A percentile compares a stretch with the other conserved stretches of the same genome.
Evolutionary conservation across 768 basidiomycete species (phyloP).

Genomic region (Russula virescens): DNA sequence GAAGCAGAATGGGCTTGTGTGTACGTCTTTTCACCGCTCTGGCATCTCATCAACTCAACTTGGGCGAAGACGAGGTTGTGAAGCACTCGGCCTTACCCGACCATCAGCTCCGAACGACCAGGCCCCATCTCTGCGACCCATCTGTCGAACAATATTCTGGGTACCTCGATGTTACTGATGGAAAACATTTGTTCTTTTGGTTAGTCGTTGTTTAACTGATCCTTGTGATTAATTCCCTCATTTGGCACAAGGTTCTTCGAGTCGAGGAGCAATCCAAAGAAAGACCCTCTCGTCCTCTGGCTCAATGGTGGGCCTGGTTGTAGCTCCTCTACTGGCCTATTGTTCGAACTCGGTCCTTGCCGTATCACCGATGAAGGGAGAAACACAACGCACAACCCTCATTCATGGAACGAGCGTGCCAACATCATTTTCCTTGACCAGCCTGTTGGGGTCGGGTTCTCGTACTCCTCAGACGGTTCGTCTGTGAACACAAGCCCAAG

Average conservation of each 20-base stretch:
- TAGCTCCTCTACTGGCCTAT: conserved; percentile 28
- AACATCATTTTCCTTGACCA: conserved; percentile 75
- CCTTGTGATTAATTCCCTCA: neutral
- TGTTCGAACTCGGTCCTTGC: conserved; percentile 25
- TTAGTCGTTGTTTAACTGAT: conserved; percentile 24
- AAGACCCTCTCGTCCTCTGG: conserved; percentile 86
- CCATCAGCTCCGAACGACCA: conserved; percentile 37
- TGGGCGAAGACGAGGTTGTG: conserved; percentile 36
- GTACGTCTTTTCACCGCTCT: conserved; percentile 38
- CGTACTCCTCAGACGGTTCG: conserved; percentile 71
- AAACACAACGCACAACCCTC: conserved; percentile 64
- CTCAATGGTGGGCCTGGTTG: conserved; percentile 65
- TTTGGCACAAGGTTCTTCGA: conserved; percentile 75
- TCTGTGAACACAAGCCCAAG: conserved; percentile 75
- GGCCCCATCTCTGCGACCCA: conserved; percentile 46
- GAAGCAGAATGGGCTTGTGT: conserved; percentile 63
- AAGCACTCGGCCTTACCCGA: conserved; percentile 34
- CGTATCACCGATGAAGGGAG: conserved; percentile 33
- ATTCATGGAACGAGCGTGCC: conserved; percentile 81
- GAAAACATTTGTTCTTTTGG: conserved; percentile 58
- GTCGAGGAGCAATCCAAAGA: conserved; percentile 61
- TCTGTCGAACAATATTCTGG: conserved; percentile 49
- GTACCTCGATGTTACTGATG: conserved; percentile 51
- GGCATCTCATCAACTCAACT: neutral
- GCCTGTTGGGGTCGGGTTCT: conserved; percentile 87